These are phyloP conservation scores for Malassezia japonica DNA, from an alignment of 1,284 basidiomycete species.

Conservation along the genomic window DNA sequence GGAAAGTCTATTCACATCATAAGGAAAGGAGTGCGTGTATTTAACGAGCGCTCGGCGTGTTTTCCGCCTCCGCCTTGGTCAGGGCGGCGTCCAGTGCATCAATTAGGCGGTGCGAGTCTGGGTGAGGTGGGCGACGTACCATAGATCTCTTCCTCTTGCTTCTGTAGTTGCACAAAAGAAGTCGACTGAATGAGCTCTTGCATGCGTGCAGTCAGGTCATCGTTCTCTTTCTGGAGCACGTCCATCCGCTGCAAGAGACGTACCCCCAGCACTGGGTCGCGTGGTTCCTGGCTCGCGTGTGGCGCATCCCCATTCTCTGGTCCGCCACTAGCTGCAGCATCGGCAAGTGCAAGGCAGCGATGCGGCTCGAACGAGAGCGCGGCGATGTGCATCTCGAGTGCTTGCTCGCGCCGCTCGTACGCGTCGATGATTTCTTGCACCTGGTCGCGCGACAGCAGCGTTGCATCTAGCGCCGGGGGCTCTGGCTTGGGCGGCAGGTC, in stretches of 20 bases:
- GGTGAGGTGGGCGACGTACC: conserved; percentile 2
- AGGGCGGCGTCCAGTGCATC: conserved; percentile 5
- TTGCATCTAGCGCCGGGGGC: background rate
- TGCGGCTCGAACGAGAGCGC: conserved; percentile 9
- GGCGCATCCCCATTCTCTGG: too few relatives aligned
- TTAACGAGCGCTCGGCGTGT: too few relatives aligned
- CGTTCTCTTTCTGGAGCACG: conserved; percentile 12
- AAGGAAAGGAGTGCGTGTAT: too few relatives aligned
- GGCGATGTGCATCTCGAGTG: conserved; percentile 5
- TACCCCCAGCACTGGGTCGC: conserved; percentile 9
- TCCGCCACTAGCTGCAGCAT: too few relatives aligned
- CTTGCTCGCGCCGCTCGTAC: conserved; percentile 10
- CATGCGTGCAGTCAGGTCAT: conserved; percentile 3
- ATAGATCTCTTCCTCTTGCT: background rate
- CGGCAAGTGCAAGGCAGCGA: too few relatives aligned
- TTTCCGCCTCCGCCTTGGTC: background rate
- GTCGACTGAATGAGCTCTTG: background rate
- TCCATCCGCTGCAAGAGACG: conserved; percentile 12
- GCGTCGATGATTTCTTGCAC: background rate
- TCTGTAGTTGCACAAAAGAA: background rate
- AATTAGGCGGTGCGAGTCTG: conserved; percentile 15
- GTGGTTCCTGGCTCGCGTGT: too few relatives aligned
- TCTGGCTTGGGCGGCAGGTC: background rate
- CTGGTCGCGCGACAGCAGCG: background rate
- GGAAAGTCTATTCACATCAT: too few relatives aligned